Evolutionary conservation across 2,329 filamentous ascomycete genomes (phyloP), one percentile per base, ranked within the genome.

Genomic region (Nigrospora sphaerica): DNA sequence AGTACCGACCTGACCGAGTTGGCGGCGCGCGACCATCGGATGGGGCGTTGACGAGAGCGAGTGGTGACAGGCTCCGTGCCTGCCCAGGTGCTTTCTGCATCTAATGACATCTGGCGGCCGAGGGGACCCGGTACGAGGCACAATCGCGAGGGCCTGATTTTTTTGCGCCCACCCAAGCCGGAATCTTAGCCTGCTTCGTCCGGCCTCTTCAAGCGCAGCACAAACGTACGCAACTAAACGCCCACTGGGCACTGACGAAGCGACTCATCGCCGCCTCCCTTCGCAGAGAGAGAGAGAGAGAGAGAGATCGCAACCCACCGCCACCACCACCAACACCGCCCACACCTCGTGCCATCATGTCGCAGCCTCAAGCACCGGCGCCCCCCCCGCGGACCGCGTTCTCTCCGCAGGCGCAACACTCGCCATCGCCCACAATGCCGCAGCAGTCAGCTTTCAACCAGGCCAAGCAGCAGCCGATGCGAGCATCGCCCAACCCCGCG

Each of bases 361-460:
- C 80, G 57, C 80, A 84, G 61, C 76, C 78, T 44, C 78, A 81
- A 53, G 67, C 70, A 74, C 52, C 67, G 68, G 52, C 67, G 66
- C 38, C 65, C 31, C 19, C 42, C 34, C 42, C 11, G 16, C 23
- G 23, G 23, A 59, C 46, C 53, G 54, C 49, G 47, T 55, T 17
- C 50, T 54, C 5, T 54, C 55, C 16, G 13, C 50, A 49, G 12
- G 51, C 51, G 12, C 43, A 51, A 4, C 40, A 49, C 10, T 40
- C 47, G 11, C 55, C 57, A 23, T 39, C 51, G 9, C 45, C 39
- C n/a, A 34, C 39, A 42, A 44, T 23, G 19, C 34, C 38, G 39
- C 37, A 37, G 11, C 45, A 42, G 17, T 31, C 32, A 17, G 40
- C 28, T 14, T 12, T n/a, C 12, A 33, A 42, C 7, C 40, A 32